Percentiles rank a stretch among this genome's conserved stretches.
These are phyloP conservation scores for Henckelia pumila DNA, from an alignment of 257 asterid species.

Conservation along the genomic window DNA sequence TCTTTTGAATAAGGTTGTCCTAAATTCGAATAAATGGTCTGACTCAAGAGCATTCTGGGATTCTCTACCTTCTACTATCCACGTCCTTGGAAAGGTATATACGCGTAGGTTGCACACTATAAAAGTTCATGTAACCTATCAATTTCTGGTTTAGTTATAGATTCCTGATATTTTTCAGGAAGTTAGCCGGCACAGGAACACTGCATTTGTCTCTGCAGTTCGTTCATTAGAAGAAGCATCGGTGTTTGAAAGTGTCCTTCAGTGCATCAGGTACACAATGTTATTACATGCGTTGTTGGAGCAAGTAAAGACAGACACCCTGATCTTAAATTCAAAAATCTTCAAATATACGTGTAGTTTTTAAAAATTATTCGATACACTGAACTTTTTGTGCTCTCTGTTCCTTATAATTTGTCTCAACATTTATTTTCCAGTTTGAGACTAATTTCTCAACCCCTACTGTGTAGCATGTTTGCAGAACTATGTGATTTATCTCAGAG, in stretches of 20 bases:
- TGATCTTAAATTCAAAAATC: too few relatives aligned
- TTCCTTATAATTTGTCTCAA: neutral
- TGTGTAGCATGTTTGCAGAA: conserved; percentile 66
- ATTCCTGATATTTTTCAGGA: conserved; percentile 41
- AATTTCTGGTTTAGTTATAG: neutral
- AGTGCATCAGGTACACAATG: conserved; percentile 62
- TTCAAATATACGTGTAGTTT: too few relatives aligned
- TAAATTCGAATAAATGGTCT: conserved; percentile 37
- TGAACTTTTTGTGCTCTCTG: too few relatives aligned
- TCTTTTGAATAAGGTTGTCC: conserved; percentile 46
- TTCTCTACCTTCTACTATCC: conserved; percentile 55
- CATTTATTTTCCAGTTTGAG: conserved; percentile 12
- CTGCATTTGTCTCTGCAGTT: conserved; percentile 56
- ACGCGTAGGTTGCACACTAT: neutral
- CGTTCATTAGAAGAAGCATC: conserved; percentile 85
- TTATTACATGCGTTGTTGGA: neutral
- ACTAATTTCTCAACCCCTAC: conserved; percentile 8
- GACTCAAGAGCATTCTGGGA: conserved; percentile 51
- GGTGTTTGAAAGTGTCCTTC: conserved; percentile 53
- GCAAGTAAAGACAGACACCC: too few relatives aligned
- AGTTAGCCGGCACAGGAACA: conserved; percentile 45
- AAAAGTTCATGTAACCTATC: conserved; percentile 1
- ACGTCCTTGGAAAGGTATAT: conserved; percentile 69
- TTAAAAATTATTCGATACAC: too few relatives aligned
- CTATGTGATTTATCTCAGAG: conserved; percentile 52